Percentiles rank a stretch among this genome's conserved stretches.
phyloP scores from a whole-genome alignment of 2,329 filamentous ascomycete species.

The Acephala macrosclerotiorum region DNA sequence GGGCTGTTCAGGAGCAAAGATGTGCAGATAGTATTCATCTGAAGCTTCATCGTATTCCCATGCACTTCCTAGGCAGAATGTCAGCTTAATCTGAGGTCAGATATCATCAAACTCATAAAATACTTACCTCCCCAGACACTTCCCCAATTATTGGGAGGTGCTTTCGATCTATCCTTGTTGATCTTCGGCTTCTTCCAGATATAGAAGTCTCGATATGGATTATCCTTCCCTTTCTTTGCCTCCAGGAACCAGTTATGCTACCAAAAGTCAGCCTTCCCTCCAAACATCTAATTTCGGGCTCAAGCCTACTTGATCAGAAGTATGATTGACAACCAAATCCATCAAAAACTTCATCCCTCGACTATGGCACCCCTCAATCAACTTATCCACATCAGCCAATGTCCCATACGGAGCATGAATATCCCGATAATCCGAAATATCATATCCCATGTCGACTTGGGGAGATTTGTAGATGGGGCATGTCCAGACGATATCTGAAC shows the following conservation, averaged over 20 bases:
- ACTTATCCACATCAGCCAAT: conserved; percentile 67
- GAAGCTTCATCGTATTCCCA: conserved; percentile 61
- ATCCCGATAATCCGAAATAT: conserved; percentile 72
- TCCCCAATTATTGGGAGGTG: conserved; percentile 55
- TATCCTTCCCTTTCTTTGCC: conserved; percentile 54
- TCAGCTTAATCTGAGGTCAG: neutral
- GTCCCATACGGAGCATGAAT: conserved; percentile 74
- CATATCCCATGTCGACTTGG: conserved; percentile 75
- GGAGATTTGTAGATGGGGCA: conserved; percentile 72
- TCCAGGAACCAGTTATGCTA: conserved; percentile 66
- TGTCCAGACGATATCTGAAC: conserved; percentile 71
- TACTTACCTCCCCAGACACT: conserved; percentile 51
- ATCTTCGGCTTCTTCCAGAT: conserved; percentile 61
- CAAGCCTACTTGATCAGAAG: conserved; percentile 45
- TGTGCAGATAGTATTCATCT: conserved; percentile 61
- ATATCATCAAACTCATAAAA: conserved; percentile 35
- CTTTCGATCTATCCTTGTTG: conserved; percentile 45
- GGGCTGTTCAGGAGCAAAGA: conserved; percentile 75
- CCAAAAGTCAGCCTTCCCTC: neutral
- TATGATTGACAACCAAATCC: conserved; percentile 79
- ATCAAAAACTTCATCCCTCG: conserved; percentile 72
- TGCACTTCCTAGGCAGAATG: conserved; percentile 45
- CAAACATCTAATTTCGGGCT: neutral
- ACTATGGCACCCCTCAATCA: conserved; percentile 66
- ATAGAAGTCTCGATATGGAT: conserved; percentile 67